These are phyloP conservation scores for Blastobotrys apis DNA, from an alignment of 1,139 yeast genomes.

Conservation along the genomic window DNA sequence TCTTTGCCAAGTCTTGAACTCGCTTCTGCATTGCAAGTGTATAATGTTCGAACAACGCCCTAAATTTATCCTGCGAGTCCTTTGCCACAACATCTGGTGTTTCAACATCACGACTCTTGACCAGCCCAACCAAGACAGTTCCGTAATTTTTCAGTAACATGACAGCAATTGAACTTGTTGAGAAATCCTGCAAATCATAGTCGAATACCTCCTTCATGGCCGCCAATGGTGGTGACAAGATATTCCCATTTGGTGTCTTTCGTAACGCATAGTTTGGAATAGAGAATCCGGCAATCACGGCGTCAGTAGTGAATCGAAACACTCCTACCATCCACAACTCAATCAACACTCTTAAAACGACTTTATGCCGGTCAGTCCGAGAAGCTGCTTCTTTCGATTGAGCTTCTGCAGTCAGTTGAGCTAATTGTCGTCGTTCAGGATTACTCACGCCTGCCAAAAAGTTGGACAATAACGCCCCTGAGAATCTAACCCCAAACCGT, in stretches of 20 bases:
- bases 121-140: conserved; percentile 17
- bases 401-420: conserved; percentile 32
- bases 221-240: conserved; percentile 44
- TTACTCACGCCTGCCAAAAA: conserved; percentile 46
- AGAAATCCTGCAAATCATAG: conserved; percentile 39
- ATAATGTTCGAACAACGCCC: conserved; percentile 45
- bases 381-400: conserved; percentile 45
- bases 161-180: conserved; percentile 47
- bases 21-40: conserved; percentile 43
- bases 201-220: conserved; percentile 54
- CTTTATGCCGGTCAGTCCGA: conserved; percentile 45
- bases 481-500: conserved; percentile 55
- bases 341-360: conserved; percentile 50
- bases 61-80: conserved; percentile 28
- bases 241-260: conserved; percentile 28
- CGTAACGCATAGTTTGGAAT: conserved; percentile 41
- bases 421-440: conserved; percentile 35
- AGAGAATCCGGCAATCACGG: conserved; percentile 26
- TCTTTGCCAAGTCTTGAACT: conserved; percentile 38
- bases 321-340: conserved; percentile 63
- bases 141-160: conserved; percentile 51
- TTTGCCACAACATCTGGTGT: conserved; percentile 18
- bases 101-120: neutral
- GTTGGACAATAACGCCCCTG: conserved; percentile 48
- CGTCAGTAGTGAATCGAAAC: conserved; percentile 24